phyloP scores from a whole-genome alignment of 129 eudicot genomes.

The Artemisia argyi region DNA sequence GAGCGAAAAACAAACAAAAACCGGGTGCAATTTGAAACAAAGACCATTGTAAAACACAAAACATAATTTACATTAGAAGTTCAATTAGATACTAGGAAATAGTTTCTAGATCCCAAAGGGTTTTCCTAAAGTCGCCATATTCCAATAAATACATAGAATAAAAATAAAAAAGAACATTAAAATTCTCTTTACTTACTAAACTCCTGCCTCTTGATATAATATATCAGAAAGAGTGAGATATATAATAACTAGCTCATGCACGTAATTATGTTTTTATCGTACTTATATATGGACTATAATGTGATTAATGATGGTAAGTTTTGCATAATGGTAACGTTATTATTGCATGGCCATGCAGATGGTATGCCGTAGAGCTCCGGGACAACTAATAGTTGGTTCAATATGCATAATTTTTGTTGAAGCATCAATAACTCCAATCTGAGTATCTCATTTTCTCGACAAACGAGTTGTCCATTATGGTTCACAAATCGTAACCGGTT shows the following conservation, averaged over 20 bases:
- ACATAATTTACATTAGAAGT: not conserved
- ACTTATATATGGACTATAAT: conserved; percentile 1
- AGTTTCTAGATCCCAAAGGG: not conserved
- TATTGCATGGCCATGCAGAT: conserved; percentile 57
- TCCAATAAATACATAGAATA: not conserved
- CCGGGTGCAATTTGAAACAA: too few species aligned
- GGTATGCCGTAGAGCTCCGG: conserved; percentile 42
- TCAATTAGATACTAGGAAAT: not conserved
- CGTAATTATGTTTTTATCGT: not conserved
- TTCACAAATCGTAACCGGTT: conserved; percentile 54
- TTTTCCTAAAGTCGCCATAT: not conserved
- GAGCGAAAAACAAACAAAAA: too few species aligned
- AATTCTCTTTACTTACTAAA: not conserved
- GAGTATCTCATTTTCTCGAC: conserved; percentile 58
- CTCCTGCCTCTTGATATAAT: not conserved
- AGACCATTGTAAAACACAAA: too few species aligned
- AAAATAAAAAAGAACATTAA: not conserved
- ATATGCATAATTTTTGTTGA: conserved; percentile 40
- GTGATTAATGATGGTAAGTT: conserved; percentile 32
- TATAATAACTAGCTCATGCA: not conserved
- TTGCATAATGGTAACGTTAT: conserved; percentile 27
- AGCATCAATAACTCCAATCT: conserved; percentile 46
- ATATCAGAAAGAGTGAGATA: not conserved
- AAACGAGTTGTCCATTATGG: conserved; percentile 41
- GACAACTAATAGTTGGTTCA: conserved; percentile 44